These are phyloP conservation scores for Solanum pinnatisectum DNA, from an alignment of 257 asterid species.

Conservation along the genomic window DNA sequence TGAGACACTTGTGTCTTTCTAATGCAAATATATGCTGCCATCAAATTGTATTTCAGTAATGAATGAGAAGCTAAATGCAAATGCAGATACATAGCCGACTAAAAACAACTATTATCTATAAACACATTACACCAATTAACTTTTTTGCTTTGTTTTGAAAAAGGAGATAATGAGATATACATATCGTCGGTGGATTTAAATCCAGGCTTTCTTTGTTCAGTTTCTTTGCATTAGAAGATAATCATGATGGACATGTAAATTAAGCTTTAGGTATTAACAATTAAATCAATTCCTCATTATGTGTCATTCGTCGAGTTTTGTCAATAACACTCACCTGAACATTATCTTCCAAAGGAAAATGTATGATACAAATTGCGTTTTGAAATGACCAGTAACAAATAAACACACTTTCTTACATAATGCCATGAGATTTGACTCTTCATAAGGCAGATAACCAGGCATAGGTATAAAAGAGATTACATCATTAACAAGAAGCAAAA, in stretches of 20 bases:
- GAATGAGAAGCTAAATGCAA: too few relatives aligned
- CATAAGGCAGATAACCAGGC: slow-evolving; percentile 60
- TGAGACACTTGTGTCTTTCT: too few relatives aligned
- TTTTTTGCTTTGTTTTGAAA: too few relatives aligned
- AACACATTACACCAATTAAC: too few relatives aligned
- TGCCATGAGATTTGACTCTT: slow-evolving; percentile 60
- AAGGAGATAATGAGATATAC: too few relatives aligned
- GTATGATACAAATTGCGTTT: not conserved
- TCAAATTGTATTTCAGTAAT: too few relatives aligned
- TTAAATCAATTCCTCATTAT: slow-evolving; percentile 1
- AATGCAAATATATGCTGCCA: too few relatives aligned
- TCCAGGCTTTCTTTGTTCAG: too few relatives aligned
- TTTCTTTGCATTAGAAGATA: slow-evolving; percentile 68
- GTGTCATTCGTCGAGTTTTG: not conserved
- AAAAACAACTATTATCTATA: too few relatives aligned
- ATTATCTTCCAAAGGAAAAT: not conserved
- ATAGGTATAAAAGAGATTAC: slow-evolving; percentile 31
- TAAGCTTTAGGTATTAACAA: too few relatives aligned
- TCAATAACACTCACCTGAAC: not conserved
- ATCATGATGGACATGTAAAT: slow-evolving; percentile 71
- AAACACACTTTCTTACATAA: not conserved
- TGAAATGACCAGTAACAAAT: not conserved
- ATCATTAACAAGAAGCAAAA: slow-evolving; percentile 82
- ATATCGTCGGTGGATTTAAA: too few relatives aligned
- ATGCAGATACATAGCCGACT: too few relatives aligned